Conservation (phyloP, 2,329 filamentous ascomycete species). For the Monilinia vaccinii-corymbosi region DNA sequence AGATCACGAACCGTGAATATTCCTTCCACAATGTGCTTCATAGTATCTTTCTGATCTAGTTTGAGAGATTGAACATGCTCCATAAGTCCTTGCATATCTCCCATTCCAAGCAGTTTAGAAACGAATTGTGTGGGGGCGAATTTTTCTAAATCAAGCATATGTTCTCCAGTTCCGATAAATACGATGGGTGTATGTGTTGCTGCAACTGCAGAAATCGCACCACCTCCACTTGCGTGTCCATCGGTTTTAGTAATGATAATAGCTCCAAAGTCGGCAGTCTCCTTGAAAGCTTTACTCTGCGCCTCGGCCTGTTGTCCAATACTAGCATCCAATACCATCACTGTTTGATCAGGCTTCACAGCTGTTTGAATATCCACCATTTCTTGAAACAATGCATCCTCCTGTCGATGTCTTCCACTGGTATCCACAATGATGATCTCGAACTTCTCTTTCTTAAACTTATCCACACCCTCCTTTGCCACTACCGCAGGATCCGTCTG, state of each 20-base stretch:
- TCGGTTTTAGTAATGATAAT: constrained; percentile 99
- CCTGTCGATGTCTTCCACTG: constrained; percentile 87
- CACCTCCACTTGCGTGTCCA: constrained; percentile 88
- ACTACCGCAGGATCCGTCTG: constrained; percentile 94
- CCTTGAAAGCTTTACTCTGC: constrained; percentile 94
- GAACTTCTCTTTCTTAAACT: constrained; percentile 98
- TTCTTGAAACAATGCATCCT: constrained; percentile 89
- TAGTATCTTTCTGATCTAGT: constrained; percentile 95
- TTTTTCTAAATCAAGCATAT: constrained; percentile 88
- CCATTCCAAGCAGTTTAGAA: constrained; percentile 91
- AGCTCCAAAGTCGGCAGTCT: constrained; percentile 90
- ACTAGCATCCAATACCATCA: constrained; percentile 94
- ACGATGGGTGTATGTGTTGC: constrained; percentile 96
- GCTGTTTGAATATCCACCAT: constrained; percentile 95
- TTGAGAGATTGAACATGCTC: constrained; percentile 96
- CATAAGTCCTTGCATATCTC: constrained; percentile 87
- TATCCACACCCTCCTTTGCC: constrained; percentile 89
- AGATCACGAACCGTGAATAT: constrained; percentile 94
- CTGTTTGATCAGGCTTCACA: constrained; percentile 87
- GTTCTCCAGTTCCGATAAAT: constrained; percentile 95
- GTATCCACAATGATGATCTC: constrained; percentile 99
- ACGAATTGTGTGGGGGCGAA: constrained; percentile 93
- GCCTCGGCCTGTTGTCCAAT: constrained; percentile 95
- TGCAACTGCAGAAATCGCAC: constrained; percentile 93
- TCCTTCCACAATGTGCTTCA: constrained; percentile 96